Base-by-base conservation (phyloP, 768 basidiomycete genomes). In the Artomyces pyxidatus region DNA sequence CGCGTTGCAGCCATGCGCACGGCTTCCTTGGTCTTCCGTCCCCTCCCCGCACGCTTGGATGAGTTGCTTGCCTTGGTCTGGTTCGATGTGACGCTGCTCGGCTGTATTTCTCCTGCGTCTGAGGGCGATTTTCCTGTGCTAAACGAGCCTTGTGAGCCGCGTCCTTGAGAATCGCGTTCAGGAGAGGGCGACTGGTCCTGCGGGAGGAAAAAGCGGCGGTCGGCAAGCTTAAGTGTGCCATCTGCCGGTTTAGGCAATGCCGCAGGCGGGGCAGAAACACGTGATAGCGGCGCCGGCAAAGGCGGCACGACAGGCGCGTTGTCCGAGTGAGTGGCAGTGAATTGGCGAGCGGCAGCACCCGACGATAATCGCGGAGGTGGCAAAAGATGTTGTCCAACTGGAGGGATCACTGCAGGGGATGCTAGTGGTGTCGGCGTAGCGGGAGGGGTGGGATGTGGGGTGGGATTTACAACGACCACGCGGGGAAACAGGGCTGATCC, bases 371-470 rank as follows among this genome's bases (percentile, higher is more conserved):
- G 63, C 40, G 55, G 46, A 17, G 59, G 65, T 7, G 60, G 63
- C 48, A 40, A 62, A 52, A 45, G 65, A 55, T 50, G 68, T 53
- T 58, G 60, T 44, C 59, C 64, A 48, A 59, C 58, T 3, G 56
- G 49, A 38, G 61, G 60, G 49, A n/a, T n/a, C n/a, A 60, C 14
- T 59, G 66, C 45, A 50, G 63, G 37, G 28, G 56, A 30, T 51
- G 53, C 45, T 52, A 59, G 10, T 28, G 52, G 52, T 22, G 61
- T 60, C 46, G 84, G 86, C 1, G 85, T 85, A 1, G 80, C 74
- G 3, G 87, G 88, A 6, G 88, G 86, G 1, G 88, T 89, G 1
- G 82, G 84, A 54, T 82, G 83, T 3, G 85, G 86, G 0, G 86
- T 88, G 16, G 86, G 84, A 55, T 83, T 80, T 8, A 88, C 79